Evolutionary conservation across 768 basidiomycete species (phyloP).

Genomic region (Macrocybe gigantea): DNA sequence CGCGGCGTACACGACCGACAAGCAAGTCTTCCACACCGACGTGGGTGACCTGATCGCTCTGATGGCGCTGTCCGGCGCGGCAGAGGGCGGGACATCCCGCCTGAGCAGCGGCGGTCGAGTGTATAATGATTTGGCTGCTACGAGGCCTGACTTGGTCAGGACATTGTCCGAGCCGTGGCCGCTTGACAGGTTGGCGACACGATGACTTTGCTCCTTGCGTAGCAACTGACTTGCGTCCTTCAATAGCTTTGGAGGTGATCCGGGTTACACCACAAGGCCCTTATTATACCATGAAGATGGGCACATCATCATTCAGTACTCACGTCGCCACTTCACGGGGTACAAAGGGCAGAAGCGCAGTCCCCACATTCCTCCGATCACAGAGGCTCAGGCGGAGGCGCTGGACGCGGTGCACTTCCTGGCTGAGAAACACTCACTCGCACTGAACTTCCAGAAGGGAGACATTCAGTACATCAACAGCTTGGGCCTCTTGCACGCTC

Average conservation of each 20-base stretch:
- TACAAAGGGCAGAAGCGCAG: constrained; percentile 28
- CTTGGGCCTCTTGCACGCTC: constrained; percentile 35
- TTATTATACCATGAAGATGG: constrained; percentile 33
- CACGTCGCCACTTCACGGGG: constrained; percentile 39
- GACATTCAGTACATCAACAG: constrained; percentile 47
- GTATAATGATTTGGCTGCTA: constrained; percentile 41
- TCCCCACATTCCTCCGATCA: constrained; percentile 37
- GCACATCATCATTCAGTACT: constrained; percentile 39
- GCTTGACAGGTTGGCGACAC: constrained; percentile 28
- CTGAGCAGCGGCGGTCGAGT: constrained; percentile 37
- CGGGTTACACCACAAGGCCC: constrained; percentile 30
- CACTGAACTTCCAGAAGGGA: constrained; percentile 41
- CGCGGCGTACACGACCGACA: constrained; percentile 43
- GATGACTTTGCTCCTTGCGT: neutral
- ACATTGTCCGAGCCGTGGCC: constrained; percentile 37
- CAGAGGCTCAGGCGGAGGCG: constrained; percentile 44
- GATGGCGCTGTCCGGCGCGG: constrained; percentile 34
- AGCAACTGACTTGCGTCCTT: neutral
- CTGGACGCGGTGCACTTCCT: constrained; percentile 39
- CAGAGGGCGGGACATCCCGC: constrained; percentile 38
- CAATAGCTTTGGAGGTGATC: constrained; percentile 30
- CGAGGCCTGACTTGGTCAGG: constrained; percentile 36
- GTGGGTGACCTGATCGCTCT: constrained; percentile 40
- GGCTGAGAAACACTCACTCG: constrained; percentile 36
- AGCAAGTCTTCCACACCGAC: constrained; percentile 46